Evolutionary conservation across 768 basidiomycete species (phyloP).

Genomic region (Myochromella boudieri): DNA sequence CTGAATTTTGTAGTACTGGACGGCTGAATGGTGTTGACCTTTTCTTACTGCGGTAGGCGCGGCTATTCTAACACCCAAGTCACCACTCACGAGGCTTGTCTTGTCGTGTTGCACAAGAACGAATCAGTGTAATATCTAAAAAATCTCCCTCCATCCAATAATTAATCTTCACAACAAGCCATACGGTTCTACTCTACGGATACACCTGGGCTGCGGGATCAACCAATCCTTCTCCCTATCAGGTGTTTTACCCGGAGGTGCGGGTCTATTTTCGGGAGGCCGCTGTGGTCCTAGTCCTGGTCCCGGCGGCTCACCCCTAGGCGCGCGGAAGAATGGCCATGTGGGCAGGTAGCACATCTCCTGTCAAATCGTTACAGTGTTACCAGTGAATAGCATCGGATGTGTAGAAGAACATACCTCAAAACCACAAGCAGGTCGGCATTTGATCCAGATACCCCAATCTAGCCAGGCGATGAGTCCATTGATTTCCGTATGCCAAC

Average conservation of each 20-base stretch:
- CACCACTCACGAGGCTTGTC: no score
- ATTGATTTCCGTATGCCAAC: constrained; percentile 35
- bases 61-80: no score
- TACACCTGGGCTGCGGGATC: constrained; percentile 3
- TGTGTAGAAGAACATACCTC: constrained; percentile 35
- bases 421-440: constrained; percentile 41
- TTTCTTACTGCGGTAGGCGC: no score
- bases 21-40: no score
- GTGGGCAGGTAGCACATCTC: constrained; percentile 45
- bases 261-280: background rate
- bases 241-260: background rate
- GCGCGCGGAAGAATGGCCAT: constrained; percentile 35
- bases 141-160: no score
- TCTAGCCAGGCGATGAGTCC: constrained; percentile 50
- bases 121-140: no score
- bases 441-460: constrained; percentile 52
- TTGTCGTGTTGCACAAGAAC: no score
- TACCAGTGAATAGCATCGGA: background rate
- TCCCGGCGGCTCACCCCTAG: background rate
- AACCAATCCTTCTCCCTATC: constrained; percentile 1
- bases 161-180: background rate
- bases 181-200: constrained; percentile 1
- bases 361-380: constrained; percentile 19
- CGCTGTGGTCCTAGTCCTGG: background rate
- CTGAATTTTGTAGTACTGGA: no score